Percentiles rank a stretch among this genome's conserved stretches.
These are phyloP conservation scores for Fusarium sp. DNA, from an alignment of 2,329 filamentous ascomycete genomes.

Conservation along the genomic window DNA sequence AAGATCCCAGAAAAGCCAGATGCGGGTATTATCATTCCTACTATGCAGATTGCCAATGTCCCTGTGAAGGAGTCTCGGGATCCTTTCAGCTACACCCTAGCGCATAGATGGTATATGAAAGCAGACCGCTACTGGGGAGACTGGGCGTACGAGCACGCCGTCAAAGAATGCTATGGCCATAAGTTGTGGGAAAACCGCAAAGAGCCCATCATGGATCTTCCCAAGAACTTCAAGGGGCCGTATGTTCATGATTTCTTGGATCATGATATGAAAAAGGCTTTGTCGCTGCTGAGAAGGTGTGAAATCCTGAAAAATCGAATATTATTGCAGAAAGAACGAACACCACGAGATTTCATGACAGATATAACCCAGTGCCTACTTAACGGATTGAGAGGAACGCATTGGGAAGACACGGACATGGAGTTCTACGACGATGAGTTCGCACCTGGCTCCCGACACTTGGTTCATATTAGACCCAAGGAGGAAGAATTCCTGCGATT, in stretches of 20 bases:
- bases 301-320: conserved; percentile 18
- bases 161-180: conserved; percentile 36
- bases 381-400: conserved; percentile 19
- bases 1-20: conserved; percentile 28
- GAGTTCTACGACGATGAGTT: conserved; percentile 32
- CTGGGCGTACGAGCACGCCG: conserved; percentile 27
- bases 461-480: conserved; percentile 36
- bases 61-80: conserved; percentile 45
- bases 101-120: conserved; percentile 38
- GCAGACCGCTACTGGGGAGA: conserved; percentile 39
- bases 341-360: conserved; percentile 36
- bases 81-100: conserved; percentile 48
- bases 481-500: conserved; percentile 45
- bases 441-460: not conserved
- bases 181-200: conserved; percentile 10
- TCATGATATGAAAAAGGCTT: conserved; percentile 41
- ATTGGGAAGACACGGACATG: not conserved
- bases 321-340: conserved; percentile 24
- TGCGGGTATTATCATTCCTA: conserved; percentile 42
- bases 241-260: conserved; percentile 39
- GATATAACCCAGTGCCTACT: conserved; percentile 16
- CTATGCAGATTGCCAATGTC: conserved; percentile 35
- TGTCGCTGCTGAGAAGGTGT: conserved; percentile 27
- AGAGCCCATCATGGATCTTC: conserved; percentile 42
- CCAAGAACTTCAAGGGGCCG: conserved; percentile 45